These are phyloP conservation scores for Apophysomyces variabilis DNA, from an alignment of 371 early-diverging fungal genomes.

Conservation along the genomic window DNA sequence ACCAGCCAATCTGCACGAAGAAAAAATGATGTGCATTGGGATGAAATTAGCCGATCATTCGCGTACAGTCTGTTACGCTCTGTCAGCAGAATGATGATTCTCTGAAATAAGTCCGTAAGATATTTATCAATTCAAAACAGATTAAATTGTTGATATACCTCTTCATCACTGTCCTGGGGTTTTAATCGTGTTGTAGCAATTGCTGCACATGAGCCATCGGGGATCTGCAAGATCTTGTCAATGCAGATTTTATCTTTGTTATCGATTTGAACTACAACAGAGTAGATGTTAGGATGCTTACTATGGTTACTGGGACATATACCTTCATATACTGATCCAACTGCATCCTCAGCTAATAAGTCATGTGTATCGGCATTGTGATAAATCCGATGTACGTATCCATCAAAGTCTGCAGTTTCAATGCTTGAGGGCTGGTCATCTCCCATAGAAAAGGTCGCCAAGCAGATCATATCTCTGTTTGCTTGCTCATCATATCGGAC, in stretches of 20 bases:
- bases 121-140: neutral
- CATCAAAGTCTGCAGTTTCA: constrained; percentile 22
- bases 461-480: constrained; percentile 30
- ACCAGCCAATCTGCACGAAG: constrained; percentile 84
- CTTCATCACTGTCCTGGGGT: constrained; percentile 25
- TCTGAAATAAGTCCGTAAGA: constrained; percentile 9
- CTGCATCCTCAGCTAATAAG: constrained; percentile 50
- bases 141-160: constrained; percentile 28
- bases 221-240: constrained; percentile 35
- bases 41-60: constrained; percentile 67
- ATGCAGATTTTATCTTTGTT: constrained; percentile 14
- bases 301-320: constrained; percentile 8
- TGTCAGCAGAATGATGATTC: constrained; percentile 74
- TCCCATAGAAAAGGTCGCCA: constrained; percentile 20
- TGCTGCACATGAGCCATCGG: constrained; percentile 68
- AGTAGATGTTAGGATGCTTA: neutral
- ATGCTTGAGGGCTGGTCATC: constrained; percentile 13
- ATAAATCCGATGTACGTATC: constrained; percentile 31
- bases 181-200: constrained; percentile 65
- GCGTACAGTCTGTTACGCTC: constrained; percentile 83
- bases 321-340: constrained; percentile 52
- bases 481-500: constrained; percentile 38
- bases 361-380: constrained; percentile 35
- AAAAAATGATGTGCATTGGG: constrained; percentile 87
- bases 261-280: constrained; percentile 16